Percentiles rank a stretch among this genome's conserved stretches.
Evolutionary conservation across 345 rosid genomes (phyloP).

Genomic region (Eucalyptus tenuipes): DNA sequence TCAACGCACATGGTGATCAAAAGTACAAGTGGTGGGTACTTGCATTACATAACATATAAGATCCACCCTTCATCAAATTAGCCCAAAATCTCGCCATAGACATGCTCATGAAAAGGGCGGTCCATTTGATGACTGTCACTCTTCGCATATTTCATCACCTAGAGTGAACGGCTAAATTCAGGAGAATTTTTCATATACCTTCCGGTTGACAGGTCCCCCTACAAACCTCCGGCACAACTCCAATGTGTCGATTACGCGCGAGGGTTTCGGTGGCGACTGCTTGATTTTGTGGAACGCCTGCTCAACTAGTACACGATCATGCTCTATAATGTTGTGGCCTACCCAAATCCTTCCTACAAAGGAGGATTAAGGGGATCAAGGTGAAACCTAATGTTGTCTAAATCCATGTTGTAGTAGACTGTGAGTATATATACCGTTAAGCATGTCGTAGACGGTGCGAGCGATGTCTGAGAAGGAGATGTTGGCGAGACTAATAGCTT

Average conservation of each 20-base stretch:
- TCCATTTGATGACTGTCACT: neutral
- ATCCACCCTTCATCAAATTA: neutral
- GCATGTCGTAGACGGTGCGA: neutral
- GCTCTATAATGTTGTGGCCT: neutral
- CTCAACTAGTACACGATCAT: neutral
- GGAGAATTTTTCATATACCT: neutral
- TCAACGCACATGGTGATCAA: neutral
- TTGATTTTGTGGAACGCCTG: neutral
- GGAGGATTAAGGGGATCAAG: neutral
- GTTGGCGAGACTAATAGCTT: neutral
- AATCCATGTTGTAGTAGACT: neutral
- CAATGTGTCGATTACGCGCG: accelerated
- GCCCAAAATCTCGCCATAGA: neutral
- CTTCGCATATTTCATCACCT: neutral
- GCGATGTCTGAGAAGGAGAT: neutral
- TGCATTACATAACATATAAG: neutral
- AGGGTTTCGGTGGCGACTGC: neutral
- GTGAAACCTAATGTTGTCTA: neutral
- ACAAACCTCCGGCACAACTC: neutral
- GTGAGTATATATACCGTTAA: neutral
- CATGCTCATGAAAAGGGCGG: neutral
- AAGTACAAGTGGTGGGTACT: neutral
- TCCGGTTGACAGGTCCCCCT: neutral
- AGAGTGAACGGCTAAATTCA: neutral
- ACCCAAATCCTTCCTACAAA: neutral